Base-by-base conservation (phyloP, 1,284 basidiomycete species). In the Puccinia coronata region DNA sequence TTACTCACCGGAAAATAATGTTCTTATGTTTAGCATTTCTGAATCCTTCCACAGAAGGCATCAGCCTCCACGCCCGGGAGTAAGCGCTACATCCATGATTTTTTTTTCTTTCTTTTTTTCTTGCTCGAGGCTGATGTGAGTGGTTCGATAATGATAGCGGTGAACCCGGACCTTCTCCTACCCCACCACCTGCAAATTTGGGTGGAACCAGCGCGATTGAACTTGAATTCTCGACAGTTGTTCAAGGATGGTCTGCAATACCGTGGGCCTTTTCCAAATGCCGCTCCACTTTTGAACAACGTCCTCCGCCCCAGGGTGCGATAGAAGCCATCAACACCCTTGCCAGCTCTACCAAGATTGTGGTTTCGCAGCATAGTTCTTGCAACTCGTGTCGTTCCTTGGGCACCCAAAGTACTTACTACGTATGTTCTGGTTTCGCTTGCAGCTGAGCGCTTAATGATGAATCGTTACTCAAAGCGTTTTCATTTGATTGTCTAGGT, bases 221-320 rank as follows among this genome's bases (percentile, higher is more conserved):
- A 25, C 36, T 65, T 2, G 61, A 65, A 23, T 65, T 65, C 8
- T 36, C 61, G 25, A 65, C 61, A 16, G 36, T 65, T 12, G 61
- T 65, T 1, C 61, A 65, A 65, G 61, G 61, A 41, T 65, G 61
- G 61, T 65, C 61, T 39, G 61, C 61, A 14, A 39, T 65, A 8
- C 61, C 61, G 16, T 65, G 61, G 61, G 61, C 61, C 3, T 65
- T 65, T 39, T 65, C 61, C 6, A 65, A 65, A 41, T 65, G 61
- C 14, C 61, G 61, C 36, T 41, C 61, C 12, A 41, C 20, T 20
- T 65, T 65, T 41, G 36, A 65, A 6, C 36, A 41, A n/a, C 34
- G 36, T 12, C 61, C 61, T 65, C 20, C 61, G 36, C 36, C 61
- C 36, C 8, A 25, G 25, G 3, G 11, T 8, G 61, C 61, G 36